phyloP scores from a whole-genome alignment of 257 asterid species.

The Lantana camara region DNA sequence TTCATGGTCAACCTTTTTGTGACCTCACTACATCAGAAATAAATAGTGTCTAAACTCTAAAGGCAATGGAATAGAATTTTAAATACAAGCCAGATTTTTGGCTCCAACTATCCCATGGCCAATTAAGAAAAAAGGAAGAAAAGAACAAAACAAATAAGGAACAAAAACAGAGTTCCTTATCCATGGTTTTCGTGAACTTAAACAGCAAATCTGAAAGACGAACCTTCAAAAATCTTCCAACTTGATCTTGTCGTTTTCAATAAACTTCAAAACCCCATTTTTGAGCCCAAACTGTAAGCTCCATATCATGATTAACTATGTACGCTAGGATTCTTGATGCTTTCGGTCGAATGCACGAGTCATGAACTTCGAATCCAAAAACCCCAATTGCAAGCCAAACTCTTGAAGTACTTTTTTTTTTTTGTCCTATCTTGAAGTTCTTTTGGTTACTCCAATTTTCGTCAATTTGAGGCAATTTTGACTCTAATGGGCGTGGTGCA shows the following conservation, averaged over 20 bases:
- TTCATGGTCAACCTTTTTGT: constrained; percentile 8
- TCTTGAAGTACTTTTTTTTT: constrained; percentile 36
- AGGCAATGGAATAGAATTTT: constrained; percentile 3
- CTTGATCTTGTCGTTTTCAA: constrained; percentile 14
- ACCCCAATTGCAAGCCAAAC: not conserved
- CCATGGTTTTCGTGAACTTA: constrained; percentile 17
- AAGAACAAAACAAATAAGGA: not conserved
- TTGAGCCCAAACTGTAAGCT: no score
- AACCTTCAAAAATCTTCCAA: constrained; percentile 30
- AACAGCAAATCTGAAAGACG: constrained; percentile 17
- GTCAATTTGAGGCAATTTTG: constrained; percentile 35
- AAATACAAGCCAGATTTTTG: constrained; percentile 24
- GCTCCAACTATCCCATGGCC: constrained; percentile 25
- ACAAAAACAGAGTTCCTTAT: constrained; percentile 26
- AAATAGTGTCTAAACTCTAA: constrained; percentile 6
- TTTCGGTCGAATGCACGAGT: constrained; percentile 12
- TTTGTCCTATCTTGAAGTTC: constrained; percentile 36
- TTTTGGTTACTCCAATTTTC: constrained; percentile 36
- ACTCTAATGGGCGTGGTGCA: constrained; percentile 52
- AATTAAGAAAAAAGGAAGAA: not conserved
- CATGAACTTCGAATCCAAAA: constrained; percentile 19
- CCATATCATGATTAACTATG: no score
- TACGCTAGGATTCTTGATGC: not conserved
- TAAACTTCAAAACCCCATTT: no score
- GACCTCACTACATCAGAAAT: constrained; percentile 25